Evolutionary conservation across 371 early-diverging fungal species (phyloP).

Genomic region (Zychaea mexicana): DNA sequence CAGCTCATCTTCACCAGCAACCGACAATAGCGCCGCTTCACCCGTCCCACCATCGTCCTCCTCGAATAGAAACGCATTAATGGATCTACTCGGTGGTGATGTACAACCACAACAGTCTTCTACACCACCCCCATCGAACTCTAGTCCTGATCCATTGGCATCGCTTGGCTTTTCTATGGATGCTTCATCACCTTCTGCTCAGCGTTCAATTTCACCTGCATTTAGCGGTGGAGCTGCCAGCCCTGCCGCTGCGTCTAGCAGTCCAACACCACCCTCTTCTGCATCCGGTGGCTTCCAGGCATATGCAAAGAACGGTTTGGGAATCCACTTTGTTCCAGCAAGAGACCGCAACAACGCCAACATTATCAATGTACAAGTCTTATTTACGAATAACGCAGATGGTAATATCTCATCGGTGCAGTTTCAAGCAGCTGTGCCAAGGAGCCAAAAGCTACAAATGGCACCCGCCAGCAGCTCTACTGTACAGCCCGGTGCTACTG

Average conservation of each 20-base stretch:
- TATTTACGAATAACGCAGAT: slow-evolving; percentile 63
- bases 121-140: slow-evolving; percentile 1
- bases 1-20: slow-evolving; percentile 3
- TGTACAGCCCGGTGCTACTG: slow-evolving; percentile 61
- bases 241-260: slow-evolving; percentile 14
- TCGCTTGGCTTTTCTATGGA: slow-evolving; percentile 12
- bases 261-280: slow-evolving; percentile 3
- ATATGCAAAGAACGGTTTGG: slow-evolving; percentile 78
- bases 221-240: slow-evolving; percentile 15
- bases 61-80: slow-evolving; percentile 23
- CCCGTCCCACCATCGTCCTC: slow-evolving; percentile 35
- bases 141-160: slow-evolving; percentile 17
- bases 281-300: slow-evolving; percentile 54
- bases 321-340: slow-evolving; percentile 69
- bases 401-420: slow-evolving; percentile 63
- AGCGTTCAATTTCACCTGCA: background rate
- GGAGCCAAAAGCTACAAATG: slow-evolving; percentile 84
- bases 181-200: slow-evolving; percentile 6
- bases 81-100: slow-evolving; percentile 43
- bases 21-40: slow-evolving; percentile 20
- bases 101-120: background rate
- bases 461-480: slow-evolving; percentile 71
- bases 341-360: slow-evolving; percentile 59
- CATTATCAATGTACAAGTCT: slow-evolving; percentile 68
- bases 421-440: slow-evolving; percentile 94